Percentiles rank a stretch among this genome's conserved stretches.
phyloP scores from a whole-genome alignment of 2,329 filamentous ascomycete species.

The Neoascochyta sp. region DNA sequence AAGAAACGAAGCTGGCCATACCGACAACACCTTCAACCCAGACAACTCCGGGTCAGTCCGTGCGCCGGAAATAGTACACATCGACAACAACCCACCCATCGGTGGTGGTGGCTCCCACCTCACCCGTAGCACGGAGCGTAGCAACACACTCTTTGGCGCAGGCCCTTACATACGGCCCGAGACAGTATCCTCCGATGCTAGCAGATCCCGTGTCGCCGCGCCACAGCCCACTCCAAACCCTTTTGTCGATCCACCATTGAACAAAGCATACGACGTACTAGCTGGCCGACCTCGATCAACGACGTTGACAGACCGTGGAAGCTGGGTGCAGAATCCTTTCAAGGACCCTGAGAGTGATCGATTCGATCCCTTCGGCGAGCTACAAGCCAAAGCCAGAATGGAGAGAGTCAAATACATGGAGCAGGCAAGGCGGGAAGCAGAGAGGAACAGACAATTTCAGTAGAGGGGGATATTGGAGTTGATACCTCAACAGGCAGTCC shows the following conservation, averaged over 20 bases:
- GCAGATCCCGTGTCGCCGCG: conserved; percentile 17
- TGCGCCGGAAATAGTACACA: conserved; percentile 22
- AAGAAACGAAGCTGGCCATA: conserved; percentile 15
- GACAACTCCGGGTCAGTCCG: conserved; percentile 17
- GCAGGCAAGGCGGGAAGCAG: conserved; percentile 20
- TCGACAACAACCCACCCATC: conserved; percentile 10
- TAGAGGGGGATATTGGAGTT: conserved; percentile 31
- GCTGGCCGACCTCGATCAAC: conserved; percentile 31
- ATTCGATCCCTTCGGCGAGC: conserved; percentile 38
- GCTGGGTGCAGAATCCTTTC: conserved; percentile 36
- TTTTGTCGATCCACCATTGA: conserved; percentile 34
- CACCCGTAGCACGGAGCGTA: conserved; percentile 22
- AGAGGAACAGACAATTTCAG: conserved; percentile 14
- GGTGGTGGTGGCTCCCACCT: conserved; percentile 12
- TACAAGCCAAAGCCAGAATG: conserved; percentile 30
- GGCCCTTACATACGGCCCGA: conserved; percentile 28
- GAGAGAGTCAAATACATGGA: conserved; percentile 27
- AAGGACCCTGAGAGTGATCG: conserved; percentile 32
- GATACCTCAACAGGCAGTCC: too few relatives aligned
- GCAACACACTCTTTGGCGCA: conserved; percentile 26
- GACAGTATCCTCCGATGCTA: conserved; percentile 29
- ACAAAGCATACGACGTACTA: conserved; percentile 37
- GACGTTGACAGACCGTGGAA: conserved; percentile 34
- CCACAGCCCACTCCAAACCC: conserved; percentile 32
- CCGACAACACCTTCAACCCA: conserved; percentile 26